phyloP scores from a whole-genome alignment of 2,329 filamentous ascomycete genomes.

The Aspergillus hortae region DNA sequence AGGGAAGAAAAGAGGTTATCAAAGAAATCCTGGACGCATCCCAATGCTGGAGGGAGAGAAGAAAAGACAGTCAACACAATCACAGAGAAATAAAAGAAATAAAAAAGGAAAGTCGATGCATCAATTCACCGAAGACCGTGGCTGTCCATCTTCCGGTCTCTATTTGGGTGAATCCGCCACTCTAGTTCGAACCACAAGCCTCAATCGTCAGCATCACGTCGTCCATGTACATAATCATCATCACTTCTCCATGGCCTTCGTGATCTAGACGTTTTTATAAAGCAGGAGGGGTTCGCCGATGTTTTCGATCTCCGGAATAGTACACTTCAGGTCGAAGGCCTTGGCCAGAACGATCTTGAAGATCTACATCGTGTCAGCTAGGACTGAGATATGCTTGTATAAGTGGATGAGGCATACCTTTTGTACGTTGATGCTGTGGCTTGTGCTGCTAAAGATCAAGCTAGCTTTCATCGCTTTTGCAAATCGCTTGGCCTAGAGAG shows the following conservation, averaged over 20 bases:
- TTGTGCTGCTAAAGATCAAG: slow-evolving; percentile 97
- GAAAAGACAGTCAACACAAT: neutral
- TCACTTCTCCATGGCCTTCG: slow-evolving; percentile 9
- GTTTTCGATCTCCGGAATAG: slow-evolving; percentile 97
- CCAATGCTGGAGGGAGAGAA: slow-evolving; percentile 7
- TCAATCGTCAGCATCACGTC: slow-evolving; percentile 34
- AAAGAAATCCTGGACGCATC: slow-evolving; percentile 6
- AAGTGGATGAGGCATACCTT: slow-evolving; percentile 62
- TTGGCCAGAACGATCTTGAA: slow-evolving; percentile 99
- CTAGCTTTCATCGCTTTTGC: slow-evolving; percentile 98
- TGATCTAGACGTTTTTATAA: slow-evolving; percentile 60
- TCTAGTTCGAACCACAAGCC: slow-evolving; percentile 3
- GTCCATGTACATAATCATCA: slow-evolving; percentile 33
- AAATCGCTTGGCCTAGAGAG: slow-evolving; percentile 76
- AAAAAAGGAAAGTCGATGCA: slow-evolving; percentile 1
- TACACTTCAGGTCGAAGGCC: slow-evolving; percentile 97
- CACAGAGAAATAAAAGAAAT: slow-evolving; percentile 3
- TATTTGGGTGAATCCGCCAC: neutral
- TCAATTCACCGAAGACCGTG: neutral
- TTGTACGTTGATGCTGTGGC: slow-evolving; percentile 98
- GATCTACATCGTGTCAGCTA: slow-evolving; percentile 60
- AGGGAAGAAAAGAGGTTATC: neutral
- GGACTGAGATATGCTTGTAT: slow-evolving; percentile 7
- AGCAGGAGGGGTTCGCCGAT: slow-evolving; percentile 91
- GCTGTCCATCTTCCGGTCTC: neutral